phyloP scores from a whole-genome alignment of 2,329 filamentous ascomycete genomes.

The Neofusicoccum cordaticola region DNA sequence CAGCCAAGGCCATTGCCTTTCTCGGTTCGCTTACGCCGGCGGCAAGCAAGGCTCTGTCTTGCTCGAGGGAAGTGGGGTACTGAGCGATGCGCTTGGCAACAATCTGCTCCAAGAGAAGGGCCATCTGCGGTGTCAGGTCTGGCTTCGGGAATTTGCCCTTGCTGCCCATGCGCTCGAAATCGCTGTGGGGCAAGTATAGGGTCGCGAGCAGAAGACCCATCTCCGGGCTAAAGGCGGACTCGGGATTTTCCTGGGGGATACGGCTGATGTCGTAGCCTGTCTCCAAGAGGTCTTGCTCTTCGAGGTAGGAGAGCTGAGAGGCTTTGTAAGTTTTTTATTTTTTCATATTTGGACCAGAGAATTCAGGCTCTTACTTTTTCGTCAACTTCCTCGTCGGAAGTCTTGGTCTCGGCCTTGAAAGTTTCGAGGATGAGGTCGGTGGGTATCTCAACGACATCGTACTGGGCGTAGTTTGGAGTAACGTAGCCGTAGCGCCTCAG shows the following conservation, averaged over 20 bases:
- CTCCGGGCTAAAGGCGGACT: conserved; percentile 40
- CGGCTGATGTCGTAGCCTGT: conserved; percentile 63
- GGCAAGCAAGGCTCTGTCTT: conserved; percentile 39
- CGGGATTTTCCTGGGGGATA: conserved; percentile 26
- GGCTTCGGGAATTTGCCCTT: conserved; percentile 45
- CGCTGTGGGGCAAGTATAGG: conserved; percentile 40
- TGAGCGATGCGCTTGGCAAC: conserved; percentile 42
- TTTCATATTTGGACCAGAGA: not conserved
- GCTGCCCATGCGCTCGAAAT: conserved; percentile 41
- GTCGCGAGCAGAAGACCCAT: conserved; percentile 44
- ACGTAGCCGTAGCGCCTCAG: conserved; percentile 84
- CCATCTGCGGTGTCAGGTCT: conserved; percentile 39
- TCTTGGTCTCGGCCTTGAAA: conserved; percentile 44
- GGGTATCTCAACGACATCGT: conserved; percentile 79
- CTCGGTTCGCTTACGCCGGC: conserved; percentile 16
- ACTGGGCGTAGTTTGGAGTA: conserved; percentile 71
- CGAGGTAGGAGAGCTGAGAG: conserved; percentile 52
- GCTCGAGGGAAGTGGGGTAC: conserved; percentile 54
- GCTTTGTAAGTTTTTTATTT: not conserved
- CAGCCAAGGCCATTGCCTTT: conserved; percentile 60
- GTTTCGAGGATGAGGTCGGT: conserved; percentile 55
- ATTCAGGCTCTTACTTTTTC: conserved; percentile 23
- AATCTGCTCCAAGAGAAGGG: conserved; percentile 38
- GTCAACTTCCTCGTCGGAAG: conserved; percentile 30
- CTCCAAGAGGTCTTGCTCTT: conserved; percentile 64